Percentiles rank a stretch among this genome's conserved stretches.
Conservation (phyloP, 768 basidiomycete species). For the Baorangia bicolor region DNA sequence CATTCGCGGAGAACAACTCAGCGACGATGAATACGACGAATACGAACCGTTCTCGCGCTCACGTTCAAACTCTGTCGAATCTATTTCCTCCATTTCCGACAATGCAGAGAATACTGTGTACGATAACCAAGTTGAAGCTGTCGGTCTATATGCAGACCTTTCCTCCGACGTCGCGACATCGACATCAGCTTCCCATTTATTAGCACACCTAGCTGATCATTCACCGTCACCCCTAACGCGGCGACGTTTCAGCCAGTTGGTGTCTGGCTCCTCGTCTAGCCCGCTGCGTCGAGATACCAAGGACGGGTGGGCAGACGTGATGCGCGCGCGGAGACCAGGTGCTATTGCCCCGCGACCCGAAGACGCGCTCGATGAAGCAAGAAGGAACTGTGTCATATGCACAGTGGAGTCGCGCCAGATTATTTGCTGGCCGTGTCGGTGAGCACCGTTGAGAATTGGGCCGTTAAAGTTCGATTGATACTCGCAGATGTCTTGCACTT, state of each 20-base stretch:
- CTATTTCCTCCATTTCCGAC: slow-evolving; percentile 26
- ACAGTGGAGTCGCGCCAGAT: slow-evolving; percentile 65
- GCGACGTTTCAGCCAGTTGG: slow-evolving; percentile 42
- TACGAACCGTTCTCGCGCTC: slow-evolving; percentile 26
- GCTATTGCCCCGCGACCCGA: slow-evolving; percentile 21
- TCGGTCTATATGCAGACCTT: slow-evolving; percentile 57
- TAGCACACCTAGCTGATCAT: slow-evolving; percentile 52
- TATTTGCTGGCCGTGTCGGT: slow-evolving; percentile 88
- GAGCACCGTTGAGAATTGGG: slow-evolving; percentile 16
- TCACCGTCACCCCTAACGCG: slow-evolving; percentile 50
- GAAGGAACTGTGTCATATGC: slow-evolving; percentile 66
- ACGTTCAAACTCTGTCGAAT: slow-evolving; percentile 19
- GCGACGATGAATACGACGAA: slow-evolving; percentile 50
- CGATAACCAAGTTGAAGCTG: slow-evolving; percentile 40
- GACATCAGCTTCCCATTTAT: slow-evolving; percentile 42
- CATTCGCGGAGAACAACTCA: slow-evolving; percentile 54
- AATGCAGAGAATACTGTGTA: slow-evolving; percentile 33
- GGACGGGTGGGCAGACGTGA: slow-evolving; percentile 32
- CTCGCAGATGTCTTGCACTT: slow-evolving; percentile 45
- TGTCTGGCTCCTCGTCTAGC: slow-evolving; percentile 21
- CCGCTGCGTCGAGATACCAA: slow-evolving; percentile 8
- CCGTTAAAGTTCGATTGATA: neutral
- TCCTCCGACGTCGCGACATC: slow-evolving; percentile 33
- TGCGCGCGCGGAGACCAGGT: slow-evolving; percentile 25
- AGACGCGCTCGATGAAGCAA: slow-evolving; percentile 23